Base-by-base conservation (phyloP, 148 eudicot genomes). In the Polygonum aviculare region DNA sequence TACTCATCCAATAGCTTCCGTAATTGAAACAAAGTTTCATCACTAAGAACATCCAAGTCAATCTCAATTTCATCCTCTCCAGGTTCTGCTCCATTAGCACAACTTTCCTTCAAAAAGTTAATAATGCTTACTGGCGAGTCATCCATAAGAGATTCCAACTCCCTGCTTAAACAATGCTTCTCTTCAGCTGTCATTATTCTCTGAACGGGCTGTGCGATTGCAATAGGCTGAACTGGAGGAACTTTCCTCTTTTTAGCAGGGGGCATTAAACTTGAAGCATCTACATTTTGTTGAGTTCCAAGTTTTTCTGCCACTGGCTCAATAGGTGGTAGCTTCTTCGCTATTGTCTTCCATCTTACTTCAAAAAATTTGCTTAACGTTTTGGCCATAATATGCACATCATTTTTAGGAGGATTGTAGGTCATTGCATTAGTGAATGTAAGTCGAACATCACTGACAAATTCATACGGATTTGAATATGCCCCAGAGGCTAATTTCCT, bases 381-480 rank as follows among this genome's bases (percentile, higher is more conserved):
- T 36, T 87, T 81, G 21, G 98, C 98, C 98, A 94, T 91, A 75
- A 77, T 2, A 82, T 94, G 92, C 45, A 91, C 89, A 84, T 85
- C 87, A 80, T 90, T 89, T 78, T 85, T 88, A 51, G 80, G 84
- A 45, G 98, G 97, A 54, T 94, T 94, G 45, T 89, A 94, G 7
- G 91, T 90, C 89, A 84, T 78, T 2, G 97, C 95, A 86, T 94
- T 91, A 19, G 86, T 80, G 82, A 94, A 90, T 7, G 98, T 91
- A 49, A 90, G 90, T 78, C 95, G 84, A 74, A 94, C 93, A 80
- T 94, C 96, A 4, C 85, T 86, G 73, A 87, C 88, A 83, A 90
- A 91, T 9, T 59, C 93, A 79, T 67, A 11, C 14, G 97, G 92
- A 75, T 80, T 86, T 5, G 81, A 80, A 79, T 94, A 94, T 69